These are phyloP conservation scores for Beauveria australis DNA, from an alignment of 2,329 filamentous ascomycete genomes.

Conservation along the genomic window DNA sequence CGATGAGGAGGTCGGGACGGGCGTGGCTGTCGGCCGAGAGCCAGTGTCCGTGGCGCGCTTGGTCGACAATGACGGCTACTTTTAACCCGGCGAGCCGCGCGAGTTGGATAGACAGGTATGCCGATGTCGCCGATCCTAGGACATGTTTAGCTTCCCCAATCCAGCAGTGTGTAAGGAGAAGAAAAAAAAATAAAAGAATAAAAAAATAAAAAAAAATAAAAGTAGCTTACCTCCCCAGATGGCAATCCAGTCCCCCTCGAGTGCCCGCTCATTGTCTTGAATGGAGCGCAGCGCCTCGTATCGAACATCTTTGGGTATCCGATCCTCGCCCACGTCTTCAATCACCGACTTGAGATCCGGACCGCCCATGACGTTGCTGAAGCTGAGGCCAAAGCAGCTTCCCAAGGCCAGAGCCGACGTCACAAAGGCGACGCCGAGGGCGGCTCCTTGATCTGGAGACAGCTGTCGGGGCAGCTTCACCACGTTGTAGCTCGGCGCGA, in stretches of 20 bases:
- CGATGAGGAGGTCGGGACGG: constrained; percentile 56
- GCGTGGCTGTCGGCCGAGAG: constrained; percentile 38
- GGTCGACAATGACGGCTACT: constrained; percentile 59
- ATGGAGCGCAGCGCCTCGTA: constrained; percentile 55
- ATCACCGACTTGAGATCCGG: constrained; percentile 52
- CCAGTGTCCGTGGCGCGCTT: constrained; percentile 54
- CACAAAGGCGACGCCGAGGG: constrained; percentile 63
- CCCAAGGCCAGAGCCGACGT: constrained; percentile 59
- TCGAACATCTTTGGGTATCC: constrained; percentile 52
- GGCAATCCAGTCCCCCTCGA: constrained; percentile 58
- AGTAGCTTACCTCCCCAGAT: constrained; percentile 58
- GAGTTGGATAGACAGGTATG: constrained; percentile 57
- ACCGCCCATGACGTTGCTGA: constrained; percentile 41
- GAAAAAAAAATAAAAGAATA: too few relatives aligned
- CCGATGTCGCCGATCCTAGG: constrained; percentile 60
- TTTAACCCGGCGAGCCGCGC: constrained; percentile 57
- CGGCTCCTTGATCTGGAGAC: constrained; percentile 47
- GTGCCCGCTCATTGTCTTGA: constrained; percentile 41
- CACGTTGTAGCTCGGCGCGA: constrained; percentile 57
- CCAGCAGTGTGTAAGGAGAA: too few relatives aligned
- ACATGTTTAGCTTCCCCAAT: background rate
- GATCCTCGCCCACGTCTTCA: constrained; percentile 32
- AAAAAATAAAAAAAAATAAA: too few relatives aligned
- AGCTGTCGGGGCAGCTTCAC: constrained; percentile 50
- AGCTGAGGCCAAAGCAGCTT: constrained; percentile 62